Base-by-base conservation (phyloP, 768 basidiomycete genomes). In the Mycena rebaudengoi region DNA sequence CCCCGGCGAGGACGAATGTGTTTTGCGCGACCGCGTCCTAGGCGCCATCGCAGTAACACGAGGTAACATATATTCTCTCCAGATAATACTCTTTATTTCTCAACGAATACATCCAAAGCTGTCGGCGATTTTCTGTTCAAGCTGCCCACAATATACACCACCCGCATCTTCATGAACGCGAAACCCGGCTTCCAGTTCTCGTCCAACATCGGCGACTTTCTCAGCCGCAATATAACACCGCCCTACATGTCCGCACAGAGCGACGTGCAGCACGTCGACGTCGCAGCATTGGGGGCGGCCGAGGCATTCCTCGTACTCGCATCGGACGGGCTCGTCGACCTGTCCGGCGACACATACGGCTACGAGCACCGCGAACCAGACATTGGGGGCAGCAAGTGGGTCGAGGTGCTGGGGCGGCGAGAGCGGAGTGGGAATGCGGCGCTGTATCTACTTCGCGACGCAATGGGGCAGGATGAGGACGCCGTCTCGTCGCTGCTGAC, bases 21-120 rank as follows among this genome's bases (percentile, higher is more conserved):
- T 87, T 7, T 50, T 80, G 35, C 72, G 79, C 21, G 72, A 82
- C 50, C 78, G 86, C 44, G 84, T 87, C 13, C 76, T 87, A 7
- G 86, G 86, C 23, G 80, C 82, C 1, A 82, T 87, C 46, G 86
- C 86, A 18, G 85, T 87, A 16, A 88, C 86, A 43, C 75, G 86
- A 74, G 84, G 86, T 82, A 64, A 48, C 78, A 28, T 29, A 44
- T 2, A 39, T n/a, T n/a, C 25, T 23, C 20, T 21, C 1, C 29
- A 3, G 29, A 25, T 44, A 26, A 72, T 16, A 44, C 23, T 3
- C 32, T 28, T 32, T 39, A 30, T 21, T 28, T 25, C 44, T 14
- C 18, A 41, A 37, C 16, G 44, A 7, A 29, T 41, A 8, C 37
- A 37, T 35, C 26, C 57, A 88, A n/a, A n/a, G 86, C 86, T 14